Evolutionary conservation across 345 rosid species (phyloP).

Genomic region (Acer saccharum): DNA sequence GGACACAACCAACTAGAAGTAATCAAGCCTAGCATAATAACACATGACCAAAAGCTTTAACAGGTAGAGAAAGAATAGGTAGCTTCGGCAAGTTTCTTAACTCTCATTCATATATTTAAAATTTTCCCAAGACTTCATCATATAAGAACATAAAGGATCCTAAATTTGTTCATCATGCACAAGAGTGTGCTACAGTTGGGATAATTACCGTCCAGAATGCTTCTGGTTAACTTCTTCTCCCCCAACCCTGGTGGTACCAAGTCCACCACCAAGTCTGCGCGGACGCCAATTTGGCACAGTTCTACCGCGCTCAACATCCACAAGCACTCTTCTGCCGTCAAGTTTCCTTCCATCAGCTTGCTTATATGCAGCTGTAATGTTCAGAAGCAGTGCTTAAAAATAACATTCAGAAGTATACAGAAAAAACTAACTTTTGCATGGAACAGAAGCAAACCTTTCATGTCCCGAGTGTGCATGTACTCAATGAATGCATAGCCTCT

Average conservation of each 20-base stretch:
- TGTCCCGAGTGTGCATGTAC: constrained; percentile 91
- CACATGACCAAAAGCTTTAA: neutral
- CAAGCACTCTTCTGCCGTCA: constrained; percentile 98
- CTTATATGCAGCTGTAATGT: constrained; percentile 81
- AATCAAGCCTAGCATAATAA: neutral
- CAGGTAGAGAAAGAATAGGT: neutral
- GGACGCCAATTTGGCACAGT: constrained; percentile 99
- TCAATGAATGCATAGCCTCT: constrained; percentile 97
- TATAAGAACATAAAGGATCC: neutral
- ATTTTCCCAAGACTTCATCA: neutral
- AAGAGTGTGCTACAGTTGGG: neutral
- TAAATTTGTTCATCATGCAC: neutral
- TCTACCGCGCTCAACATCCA: constrained; percentile 98
- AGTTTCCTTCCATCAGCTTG: constrained; percentile 99
- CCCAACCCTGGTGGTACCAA: constrained; percentile 87
- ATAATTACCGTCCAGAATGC: constrained; percentile 43
- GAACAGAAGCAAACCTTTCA: constrained; percentile 67
- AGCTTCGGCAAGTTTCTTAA: neutral
- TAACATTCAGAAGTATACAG: neutral
- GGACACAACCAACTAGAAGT: too few species aligned
- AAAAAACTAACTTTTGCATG: neutral
- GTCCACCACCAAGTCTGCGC: constrained; percentile 98
- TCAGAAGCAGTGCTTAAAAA: constrained; percentile 18
- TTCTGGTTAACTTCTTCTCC: constrained; percentile 77
- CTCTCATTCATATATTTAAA: neutral